These are phyloP conservation scores for Diaporthe australafricana DNA, from an alignment of 2,329 filamentous ascomycete genomes.

Conservation along the genomic window DNA sequence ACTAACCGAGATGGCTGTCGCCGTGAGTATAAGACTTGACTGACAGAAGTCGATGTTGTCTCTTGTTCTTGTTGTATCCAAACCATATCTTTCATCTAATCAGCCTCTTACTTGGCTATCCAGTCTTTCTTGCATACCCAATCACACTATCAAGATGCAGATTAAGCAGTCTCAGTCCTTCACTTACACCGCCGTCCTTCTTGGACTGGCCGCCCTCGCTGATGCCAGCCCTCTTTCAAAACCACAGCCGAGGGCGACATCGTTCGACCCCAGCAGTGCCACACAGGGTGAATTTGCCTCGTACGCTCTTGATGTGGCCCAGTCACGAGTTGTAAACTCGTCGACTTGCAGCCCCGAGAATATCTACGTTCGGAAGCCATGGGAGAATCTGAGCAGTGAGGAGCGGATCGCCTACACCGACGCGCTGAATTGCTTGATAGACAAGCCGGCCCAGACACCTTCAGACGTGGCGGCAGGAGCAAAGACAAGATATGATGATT, in stretches of 20 bases:
- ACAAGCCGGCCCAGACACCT: slow-evolving; percentile 45
- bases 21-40: not conserved
- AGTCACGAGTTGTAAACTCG: not conserved
- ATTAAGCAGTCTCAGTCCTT: not conserved
- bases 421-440: slow-evolving; percentile 51
- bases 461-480: slow-evolving; percentile 48
- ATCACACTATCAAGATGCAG: not conserved
- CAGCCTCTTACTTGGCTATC: not conserved
- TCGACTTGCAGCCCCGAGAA: slow-evolving; percentile 13
- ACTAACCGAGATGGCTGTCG: not conserved
- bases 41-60: not conserved
- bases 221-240: not conserved
- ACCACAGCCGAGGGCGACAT: not conserved
- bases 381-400: slow-evolving; percentile 12
- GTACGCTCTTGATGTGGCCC: slow-evolving; percentile 9
- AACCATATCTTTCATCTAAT: not conserved
- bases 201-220: not conserved
- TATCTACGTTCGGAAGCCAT: not conserved
- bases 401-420: slow-evolving; percentile 44
- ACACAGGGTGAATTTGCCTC: slow-evolving; percentile 1
- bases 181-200: not conserved
- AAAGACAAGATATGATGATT: slow-evolving; percentile 55
- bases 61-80: not conserved
- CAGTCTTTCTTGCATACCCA: not conserved
- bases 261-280: slow-evolving; percentile 2